A percentile compares a stretch with the other conserved stretches of the same genome.
Conservation (phyloP, 106 monocot species). For the Ottelia alismoides region DNA sequence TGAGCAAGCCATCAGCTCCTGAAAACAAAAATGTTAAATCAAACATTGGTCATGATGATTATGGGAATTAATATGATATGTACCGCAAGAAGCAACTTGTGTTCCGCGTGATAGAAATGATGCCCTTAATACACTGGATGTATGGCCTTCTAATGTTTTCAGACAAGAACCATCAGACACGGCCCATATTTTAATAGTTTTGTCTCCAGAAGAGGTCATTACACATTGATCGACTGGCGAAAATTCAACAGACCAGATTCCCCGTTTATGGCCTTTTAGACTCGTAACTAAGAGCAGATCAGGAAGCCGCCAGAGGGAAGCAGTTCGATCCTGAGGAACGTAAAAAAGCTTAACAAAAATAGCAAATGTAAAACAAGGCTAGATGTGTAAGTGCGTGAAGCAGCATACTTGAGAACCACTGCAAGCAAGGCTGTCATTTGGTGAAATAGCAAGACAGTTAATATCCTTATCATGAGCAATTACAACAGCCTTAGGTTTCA, state of each 20-base stretch:
- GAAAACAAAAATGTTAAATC: conserved; percentile 8
- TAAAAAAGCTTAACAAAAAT: no score
- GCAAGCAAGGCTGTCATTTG: conserved; percentile 81
- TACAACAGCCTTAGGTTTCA: conserved; percentile 79
- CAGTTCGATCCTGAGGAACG: conserved; percentile 87
- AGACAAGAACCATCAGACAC: conserved; percentile 90
- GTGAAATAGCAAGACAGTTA: conserved; percentile 81
- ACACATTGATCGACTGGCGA: conserved; percentile 94
- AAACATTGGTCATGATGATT: not conserved
- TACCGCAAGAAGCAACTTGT: conserved; percentile 90
- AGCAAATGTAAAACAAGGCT: no score
- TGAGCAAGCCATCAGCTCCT: conserved; percentile 98
- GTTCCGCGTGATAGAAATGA: conserved; percentile 80
- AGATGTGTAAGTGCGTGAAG: no score
- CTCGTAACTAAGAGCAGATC: conserved; percentile 40
- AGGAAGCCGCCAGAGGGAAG: conserved; percentile 89
- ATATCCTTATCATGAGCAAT: conserved; percentile 97
- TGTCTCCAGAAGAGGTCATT: conserved; percentile 89
- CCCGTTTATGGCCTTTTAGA: conserved; percentile 90
- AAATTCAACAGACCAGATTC: conserved; percentile 95
- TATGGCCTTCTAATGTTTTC: conserved; percentile 95
- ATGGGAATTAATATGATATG: no score
- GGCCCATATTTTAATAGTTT: conserved; percentile 88
- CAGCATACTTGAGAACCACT: conserved; percentile 93
- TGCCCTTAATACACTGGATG: conserved; percentile 71